These are phyloP conservation scores for Nicotiana otophora DNA, from an alignment of 257 asterid species.

Conservation along the genomic window DNA sequence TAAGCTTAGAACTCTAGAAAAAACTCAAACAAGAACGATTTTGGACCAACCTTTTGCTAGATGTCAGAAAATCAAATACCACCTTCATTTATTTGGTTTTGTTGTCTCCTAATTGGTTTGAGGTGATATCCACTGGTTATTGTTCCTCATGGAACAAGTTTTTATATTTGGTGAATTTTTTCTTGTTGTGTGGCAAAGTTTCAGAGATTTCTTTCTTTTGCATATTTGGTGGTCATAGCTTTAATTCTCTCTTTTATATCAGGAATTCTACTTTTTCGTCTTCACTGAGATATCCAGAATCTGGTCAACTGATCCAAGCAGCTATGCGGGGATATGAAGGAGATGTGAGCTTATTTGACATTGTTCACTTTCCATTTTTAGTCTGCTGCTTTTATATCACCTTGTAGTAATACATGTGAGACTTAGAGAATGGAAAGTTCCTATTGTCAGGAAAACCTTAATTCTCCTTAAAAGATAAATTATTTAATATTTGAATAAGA, in stretches of 20 bases:
- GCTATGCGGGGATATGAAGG: constrained; percentile 48
- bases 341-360: constrained; percentile 38
- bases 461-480: neutral
- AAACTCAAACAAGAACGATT: neutral
- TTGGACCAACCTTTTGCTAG: neutral
- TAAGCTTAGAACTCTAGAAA: neutral
- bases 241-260: neutral
- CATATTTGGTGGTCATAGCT: neutral
- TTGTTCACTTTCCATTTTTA: neutral
- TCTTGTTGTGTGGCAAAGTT: neutral
- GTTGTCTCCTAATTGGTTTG: neutral
- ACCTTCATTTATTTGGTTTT: neutral
- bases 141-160: neutral
- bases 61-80: neutral
- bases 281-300: neutral
- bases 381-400: neutral
- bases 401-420: neutral
- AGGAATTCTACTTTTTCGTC: neutral
- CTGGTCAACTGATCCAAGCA: neutral
- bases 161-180: neutral
- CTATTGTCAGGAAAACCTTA: neutral
- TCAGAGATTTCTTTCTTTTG: neutral
- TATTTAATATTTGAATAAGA: neutral
- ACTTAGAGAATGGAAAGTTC: neutral
- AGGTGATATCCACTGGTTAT: neutral